Evolutionary conservation across 208 protist species (phyloP).

Genomic region (Leishmania martiniquensis): DNA sequence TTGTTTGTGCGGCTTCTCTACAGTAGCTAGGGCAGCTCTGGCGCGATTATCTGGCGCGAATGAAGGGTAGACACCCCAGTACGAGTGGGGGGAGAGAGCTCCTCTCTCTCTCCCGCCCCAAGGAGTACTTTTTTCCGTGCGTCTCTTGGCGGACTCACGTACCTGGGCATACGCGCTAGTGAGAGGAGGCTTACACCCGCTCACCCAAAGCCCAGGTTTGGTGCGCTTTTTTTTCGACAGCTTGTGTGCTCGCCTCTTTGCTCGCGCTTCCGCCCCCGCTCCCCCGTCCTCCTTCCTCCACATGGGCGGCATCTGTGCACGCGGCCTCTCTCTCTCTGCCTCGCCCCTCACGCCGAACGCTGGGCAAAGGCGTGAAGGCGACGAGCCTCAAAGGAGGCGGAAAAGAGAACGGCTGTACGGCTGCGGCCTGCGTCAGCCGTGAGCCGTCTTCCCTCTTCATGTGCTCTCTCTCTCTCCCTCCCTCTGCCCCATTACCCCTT

Average conservation of each 20-base stretch:
- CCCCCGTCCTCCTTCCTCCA: too few relatives aligned
- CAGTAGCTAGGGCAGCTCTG: background rate
- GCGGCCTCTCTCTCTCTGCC: background rate
- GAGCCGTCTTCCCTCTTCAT: background rate
- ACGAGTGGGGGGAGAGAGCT: background rate
- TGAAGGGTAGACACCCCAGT: background rate
- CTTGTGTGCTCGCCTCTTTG: background rate
- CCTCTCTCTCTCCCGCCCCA: too few relatives aligned
- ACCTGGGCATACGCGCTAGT: background rate
- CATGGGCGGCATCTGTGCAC: too few relatives aligned
- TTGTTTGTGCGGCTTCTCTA: conserved; percentile 50
- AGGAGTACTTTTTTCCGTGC: background rate
- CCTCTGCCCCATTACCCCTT: background rate
- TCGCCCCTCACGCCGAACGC: background rate
- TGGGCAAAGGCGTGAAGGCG: background rate
- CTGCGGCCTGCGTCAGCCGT: background rate
- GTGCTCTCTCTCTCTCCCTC: background rate
- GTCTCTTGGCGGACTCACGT: background rate
- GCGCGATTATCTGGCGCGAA: background rate
- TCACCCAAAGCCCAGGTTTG: background rate
- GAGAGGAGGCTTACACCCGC: background rate
- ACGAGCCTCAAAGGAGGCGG: background rate
- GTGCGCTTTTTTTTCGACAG: too few relatives aligned
- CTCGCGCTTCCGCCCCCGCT: too few relatives aligned
- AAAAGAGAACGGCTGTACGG: too few relatives aligned